These are phyloP conservation scores for Parachaetomium inaequale DNA, from an alignment of 495 filamentous ascomycete species.

Conservation along the genomic window DNA sequence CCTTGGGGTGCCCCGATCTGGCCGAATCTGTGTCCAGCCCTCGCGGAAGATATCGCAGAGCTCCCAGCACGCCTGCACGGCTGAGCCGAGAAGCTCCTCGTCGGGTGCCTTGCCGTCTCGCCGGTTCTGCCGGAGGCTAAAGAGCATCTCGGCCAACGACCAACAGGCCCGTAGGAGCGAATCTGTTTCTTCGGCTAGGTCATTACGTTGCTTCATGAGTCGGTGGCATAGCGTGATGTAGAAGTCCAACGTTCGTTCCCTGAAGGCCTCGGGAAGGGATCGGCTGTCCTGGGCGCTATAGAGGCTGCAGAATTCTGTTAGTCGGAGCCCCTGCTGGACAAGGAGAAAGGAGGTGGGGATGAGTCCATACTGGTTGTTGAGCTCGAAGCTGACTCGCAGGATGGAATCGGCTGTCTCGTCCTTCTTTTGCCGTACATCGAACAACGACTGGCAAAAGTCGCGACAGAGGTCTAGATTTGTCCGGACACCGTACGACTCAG, in stretches of 20 bases:
- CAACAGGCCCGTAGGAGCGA: slow-evolving; percentile 82
- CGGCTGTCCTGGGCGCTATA: slow-evolving; percentile 84
- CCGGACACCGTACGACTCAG: slow-evolving; percentile 63
- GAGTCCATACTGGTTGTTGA: slow-evolving; percentile 72
- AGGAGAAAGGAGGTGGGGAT: not conserved
- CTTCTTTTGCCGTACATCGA: slow-evolving; percentile 72
- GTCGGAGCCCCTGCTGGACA: not conserved
- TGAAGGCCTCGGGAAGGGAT: slow-evolving; percentile 79
- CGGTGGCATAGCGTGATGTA: slow-evolving; percentile 91
- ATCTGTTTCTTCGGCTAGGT: slow-evolving; percentile 73
- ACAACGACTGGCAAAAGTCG: slow-evolving; percentile 86
- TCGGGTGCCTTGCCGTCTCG: slow-evolving; percentile 68
- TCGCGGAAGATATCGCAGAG: slow-evolving; percentile 90
- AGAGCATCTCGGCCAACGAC: slow-evolving; percentile 89
- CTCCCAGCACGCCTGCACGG: slow-evolving; percentile 92
- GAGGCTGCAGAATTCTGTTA: slow-evolving; percentile 45
- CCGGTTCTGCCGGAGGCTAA: slow-evolving; percentile 82
- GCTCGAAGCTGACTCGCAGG: slow-evolving; percentile 83
- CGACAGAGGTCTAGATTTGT: slow-evolving; percentile 82
- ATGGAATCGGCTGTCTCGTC: slow-evolving; percentile 80
- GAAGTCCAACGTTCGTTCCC: slow-evolving; percentile 86
- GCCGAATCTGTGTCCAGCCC: slow-evolving; percentile 85
- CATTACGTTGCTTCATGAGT: slow-evolving; percentile 85
- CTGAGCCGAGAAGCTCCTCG: slow-evolving; percentile 78
- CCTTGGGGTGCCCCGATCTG: slow-evolving; percentile 81